Evolutionary conservation across 2,329 filamentous ascomycete species (phyloP).

Genomic region (Xylariaceae sp.): DNA sequence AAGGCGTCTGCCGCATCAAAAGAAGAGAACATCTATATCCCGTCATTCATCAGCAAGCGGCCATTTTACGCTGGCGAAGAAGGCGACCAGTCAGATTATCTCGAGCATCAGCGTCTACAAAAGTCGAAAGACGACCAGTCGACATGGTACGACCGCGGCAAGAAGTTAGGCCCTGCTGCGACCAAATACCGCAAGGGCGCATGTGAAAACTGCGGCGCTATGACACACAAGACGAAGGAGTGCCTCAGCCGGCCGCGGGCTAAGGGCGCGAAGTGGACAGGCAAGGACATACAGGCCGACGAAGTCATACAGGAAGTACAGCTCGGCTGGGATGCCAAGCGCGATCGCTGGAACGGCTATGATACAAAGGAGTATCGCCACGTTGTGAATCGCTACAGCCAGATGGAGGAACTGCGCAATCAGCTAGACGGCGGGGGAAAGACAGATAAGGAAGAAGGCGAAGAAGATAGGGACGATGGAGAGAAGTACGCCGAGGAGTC

Average conservation of each 20-base stretch:
- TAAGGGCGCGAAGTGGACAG: constrained; percentile 88
- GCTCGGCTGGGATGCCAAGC: constrained; percentile 94
- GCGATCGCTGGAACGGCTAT: constrained; percentile 98
- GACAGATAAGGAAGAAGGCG: constrained; percentile 51
- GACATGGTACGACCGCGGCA: constrained; percentile 92
- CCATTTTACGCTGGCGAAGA: constrained; percentile 92
- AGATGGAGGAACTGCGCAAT: constrained; percentile 77
- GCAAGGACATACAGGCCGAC: constrained; percentile 91
- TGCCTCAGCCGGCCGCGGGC: constrained; percentile 89
- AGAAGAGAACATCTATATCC: constrained; percentile 98
- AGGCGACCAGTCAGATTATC: constrained; percentile 78
- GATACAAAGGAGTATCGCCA: constrained; percentile 83
- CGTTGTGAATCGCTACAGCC: constrained; percentile 88
- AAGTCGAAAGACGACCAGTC: constrained; percentile 74
- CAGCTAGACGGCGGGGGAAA: constrained; percentile 48
- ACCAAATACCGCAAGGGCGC: constrained; percentile 98
- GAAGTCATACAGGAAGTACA: constrained; percentile 84
- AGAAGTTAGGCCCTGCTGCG: constrained; percentile 81
- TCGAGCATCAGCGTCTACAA: constrained; percentile 92
- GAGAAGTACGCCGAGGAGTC: constrained; percentile 92
- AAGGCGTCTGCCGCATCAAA: constrained; percentile 61
- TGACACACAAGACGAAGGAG: constrained; percentile 95
- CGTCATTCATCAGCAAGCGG: constrained; percentile 95
- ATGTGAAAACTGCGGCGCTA: constrained; percentile 96
- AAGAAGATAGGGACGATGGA: constrained; percentile 60